Evolutionary conservation across 2,329 filamentous ascomycete species (phyloP), one percentile per base, ranked within the genome.

Genomic region (Cladosporium sp.): DNA sequence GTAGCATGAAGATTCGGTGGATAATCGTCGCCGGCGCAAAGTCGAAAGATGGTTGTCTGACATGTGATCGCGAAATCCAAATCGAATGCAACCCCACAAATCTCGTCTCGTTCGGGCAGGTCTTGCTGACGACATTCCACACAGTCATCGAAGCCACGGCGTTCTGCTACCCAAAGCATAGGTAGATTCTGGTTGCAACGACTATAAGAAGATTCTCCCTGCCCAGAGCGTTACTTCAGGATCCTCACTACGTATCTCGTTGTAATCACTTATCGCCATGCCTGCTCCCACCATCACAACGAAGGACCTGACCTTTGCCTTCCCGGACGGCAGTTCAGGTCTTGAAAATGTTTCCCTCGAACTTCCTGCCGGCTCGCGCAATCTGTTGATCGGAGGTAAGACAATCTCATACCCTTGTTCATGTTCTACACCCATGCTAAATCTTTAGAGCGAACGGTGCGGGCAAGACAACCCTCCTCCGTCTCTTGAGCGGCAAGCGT

Each of bases 391-490:
- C 70, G 94, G 94, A 68, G 93, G 84, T 85, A 78, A 71, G 68
- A n/a, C n/a, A 65, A 52, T 22, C 30, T 34, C 14, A 1, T 17
- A 20, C 5, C 47, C 30, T 37, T 5, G 36, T 14, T 34, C 52
- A 43, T 20, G 6, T 22, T 50, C 69, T 55, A 69, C 51, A 61
- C 49, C 63, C 62, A 51, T 61, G 58, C 66, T 67, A 66, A 66
- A 69, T 71, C 65, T 66, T 60, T 64, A 65, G 65, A 86, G 84
- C 94, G 73, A 99, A 99, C 75, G 94, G 94, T 63, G 93, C 94
- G 19, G 94, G 94, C 65, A 99, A 99, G 78, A 97, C 94, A 8
- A 99, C 94, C 0, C 87, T 99, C 59, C 87, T 99, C 49, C 92
- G 92, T 61, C 88, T 99, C 45, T 86, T 99, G 61, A 91, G 92